These are phyloP conservation scores for Fraxinus pennsylvanica DNA, from an alignment of 257 asterid species.

Conservation along the genomic window DNA sequence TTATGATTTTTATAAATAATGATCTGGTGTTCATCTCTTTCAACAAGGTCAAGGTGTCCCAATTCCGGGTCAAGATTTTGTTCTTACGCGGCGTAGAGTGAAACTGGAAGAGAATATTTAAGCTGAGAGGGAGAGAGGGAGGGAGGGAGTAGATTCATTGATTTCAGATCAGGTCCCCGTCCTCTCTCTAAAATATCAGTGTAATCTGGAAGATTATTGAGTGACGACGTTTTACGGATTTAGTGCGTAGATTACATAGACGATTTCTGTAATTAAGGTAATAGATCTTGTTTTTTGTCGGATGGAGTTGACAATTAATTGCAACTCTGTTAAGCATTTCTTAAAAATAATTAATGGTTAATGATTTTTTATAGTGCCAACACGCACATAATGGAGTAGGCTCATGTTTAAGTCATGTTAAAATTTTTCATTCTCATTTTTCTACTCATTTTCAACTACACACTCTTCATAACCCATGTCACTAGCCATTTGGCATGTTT, in stretches of 20 bases:
- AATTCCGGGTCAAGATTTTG: background rate
- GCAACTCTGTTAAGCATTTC: background rate
- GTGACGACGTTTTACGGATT: background rate
- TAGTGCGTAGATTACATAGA: background rate
- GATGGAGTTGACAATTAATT: background rate
- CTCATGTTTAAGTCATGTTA: no score
- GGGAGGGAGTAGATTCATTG: background rate
- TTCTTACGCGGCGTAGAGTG: background rate
- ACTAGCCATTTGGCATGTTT: no score
- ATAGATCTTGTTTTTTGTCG: background rate
- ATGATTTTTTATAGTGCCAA: background rate
- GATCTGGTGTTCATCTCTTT: background rate
- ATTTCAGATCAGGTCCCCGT: background rate
- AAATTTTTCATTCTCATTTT: no score
- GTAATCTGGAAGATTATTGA: background rate
- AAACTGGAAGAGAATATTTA: background rate
- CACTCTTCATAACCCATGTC: no score
- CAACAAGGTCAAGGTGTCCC: background rate
- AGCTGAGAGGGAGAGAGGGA: background rate
- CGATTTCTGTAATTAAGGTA: background rate
- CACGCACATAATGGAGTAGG: background rate
- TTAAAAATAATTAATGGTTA: background rate
- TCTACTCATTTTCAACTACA: no score
- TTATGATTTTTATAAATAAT: constrained; percentile 1
- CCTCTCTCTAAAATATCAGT: background rate